Percentiles rank a stretch among this genome's conserved stretches.
phyloP scores from a whole-genome alignment of 768 basidiomycete species.

The Xanthoconium purpureum region DNA sequence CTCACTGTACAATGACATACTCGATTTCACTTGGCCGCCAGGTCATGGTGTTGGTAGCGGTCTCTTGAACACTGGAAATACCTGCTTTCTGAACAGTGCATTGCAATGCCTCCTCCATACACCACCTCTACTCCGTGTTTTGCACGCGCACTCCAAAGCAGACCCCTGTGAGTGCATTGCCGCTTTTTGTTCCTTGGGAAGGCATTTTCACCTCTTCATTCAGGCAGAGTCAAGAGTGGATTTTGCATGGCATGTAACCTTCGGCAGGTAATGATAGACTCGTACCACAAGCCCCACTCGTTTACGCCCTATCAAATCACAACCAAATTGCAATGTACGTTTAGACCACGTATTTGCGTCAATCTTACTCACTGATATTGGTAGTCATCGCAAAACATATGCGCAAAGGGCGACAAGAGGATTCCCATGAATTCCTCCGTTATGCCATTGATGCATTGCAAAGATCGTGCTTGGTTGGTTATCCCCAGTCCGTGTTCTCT shows the following conservation, averaged over 20 bases:
- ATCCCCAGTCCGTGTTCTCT: conserved; percentile 55
- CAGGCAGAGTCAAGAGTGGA: conserved; percentile 41
- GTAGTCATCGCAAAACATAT: conserved; percentile 89
- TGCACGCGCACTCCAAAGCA: conserved; percentile 46
- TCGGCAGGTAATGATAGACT: conserved; percentile 51
- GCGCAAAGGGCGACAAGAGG: conserved; percentile 90
- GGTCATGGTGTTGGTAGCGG: conserved; percentile 53
- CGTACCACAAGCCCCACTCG: conserved; percentile 44
- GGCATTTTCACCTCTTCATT: conserved; percentile 8
- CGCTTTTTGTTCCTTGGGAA: background rate
- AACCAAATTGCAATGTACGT: conserved; percentile 66
- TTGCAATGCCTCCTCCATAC: conserved; percentile 93
- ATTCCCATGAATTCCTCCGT: conserved; percentile 96
- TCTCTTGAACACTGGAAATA: conserved; percentile 84
- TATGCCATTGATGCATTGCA: conserved; percentile 92
- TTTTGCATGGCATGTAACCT: conserved; percentile 85
- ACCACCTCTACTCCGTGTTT: conserved; percentile 70
- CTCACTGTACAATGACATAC: conserved; percentile 48
- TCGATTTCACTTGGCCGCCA: conserved; percentile 65
- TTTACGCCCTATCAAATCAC: conserved; percentile 68
- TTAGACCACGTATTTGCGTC: background rate
- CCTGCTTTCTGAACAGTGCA: conserved; percentile 94
- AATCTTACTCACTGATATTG: conserved; percentile 3
- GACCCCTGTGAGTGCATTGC: conserved; percentile 54
- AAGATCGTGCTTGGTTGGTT: conserved; percentile 71